Evolutionary conservation across 1,139 yeast species (phyloP), one percentile per base, ranked within the genome.

Genomic region (Blastobotrys proliferans): DNA sequence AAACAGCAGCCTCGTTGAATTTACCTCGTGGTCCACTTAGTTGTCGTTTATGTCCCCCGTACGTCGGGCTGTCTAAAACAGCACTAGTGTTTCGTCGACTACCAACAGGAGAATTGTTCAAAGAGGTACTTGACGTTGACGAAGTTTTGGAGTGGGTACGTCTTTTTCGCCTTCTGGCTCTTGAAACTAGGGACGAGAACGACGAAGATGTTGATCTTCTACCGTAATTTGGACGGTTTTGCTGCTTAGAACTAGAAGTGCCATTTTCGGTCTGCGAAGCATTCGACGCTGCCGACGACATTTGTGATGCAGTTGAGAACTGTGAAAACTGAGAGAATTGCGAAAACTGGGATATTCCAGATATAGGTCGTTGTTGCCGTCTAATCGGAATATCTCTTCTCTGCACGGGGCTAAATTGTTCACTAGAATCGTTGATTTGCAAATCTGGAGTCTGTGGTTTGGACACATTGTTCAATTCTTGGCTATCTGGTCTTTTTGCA

Each of bases 321-420:
- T 79, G 83, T 40, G 84, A 78, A 31, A 74, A 55, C 40, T 73
- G 76, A 47, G 80, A 74, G 19, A 72, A 54, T 51, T 76, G 76
- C 44, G 83, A 77, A 27, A 74, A 67, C 53, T 79, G 85, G 0
- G 90, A 81, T 2, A 81, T 64, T 64, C 81, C 75, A 0, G 90
- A 81, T 4, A 78, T 69, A 1, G 90, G 88, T 41, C 92, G 65
- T 3, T 72, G 66, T 41, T 5, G 4, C 17, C 20, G 11, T 16
- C 11, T 13, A 26, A 6, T 6, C 6, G n/a, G 11, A n/a, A 5
- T 26, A n/a, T 26, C 13, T 16, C 6, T 26, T 16, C 29, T 6
- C 29, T 6, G 13, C 13, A 8, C 10, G 26, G 26, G 5, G 13
- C 29, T 11, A 16, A 16, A 22, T 22, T 22, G 26, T 22, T n/a